These are phyloP conservation scores for Mycosphaerella arachidis DNA, from an alignment of 2,329 filamentous ascomycete genomes.

Conservation along the genomic window DNA sequence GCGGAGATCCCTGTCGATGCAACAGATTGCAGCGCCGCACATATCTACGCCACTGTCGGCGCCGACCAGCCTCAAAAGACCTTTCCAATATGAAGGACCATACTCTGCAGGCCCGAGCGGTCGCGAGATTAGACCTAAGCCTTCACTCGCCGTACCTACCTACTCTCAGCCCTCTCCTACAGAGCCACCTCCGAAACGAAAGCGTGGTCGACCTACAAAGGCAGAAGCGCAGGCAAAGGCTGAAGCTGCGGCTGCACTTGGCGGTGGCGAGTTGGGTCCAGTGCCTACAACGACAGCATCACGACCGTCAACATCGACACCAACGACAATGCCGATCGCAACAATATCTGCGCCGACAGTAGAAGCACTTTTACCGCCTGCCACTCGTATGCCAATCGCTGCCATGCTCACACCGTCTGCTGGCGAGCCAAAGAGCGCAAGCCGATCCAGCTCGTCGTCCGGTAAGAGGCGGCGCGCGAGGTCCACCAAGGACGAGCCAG, in stretches of 20 bases:
- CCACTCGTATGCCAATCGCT: conserved; percentile 33
- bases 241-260: conserved; percentile 30
- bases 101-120: conserved; percentile 32
- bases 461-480: conserved; percentile 30
- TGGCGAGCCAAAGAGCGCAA: conserved; percentile 24
- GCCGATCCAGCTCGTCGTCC: conserved; percentile 29
- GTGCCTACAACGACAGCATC: conserved; percentile 24
- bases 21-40: conserved; percentile 14
- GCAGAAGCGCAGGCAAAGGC: conserved; percentile 44
- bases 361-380: conserved; percentile 13
- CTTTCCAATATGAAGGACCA: conserved; percentile 27
- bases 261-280: conserved; percentile 38
- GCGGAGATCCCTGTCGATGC: conserved; percentile 20
- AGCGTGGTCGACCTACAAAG: conserved; percentile 46
- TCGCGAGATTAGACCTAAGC: conserved; percentile 45
- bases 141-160: conserved; percentile 24
- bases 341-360: background rate
- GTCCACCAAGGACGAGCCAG: conserved; percentile 21
- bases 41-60: conserved; percentile 28
- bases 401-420: conserved; percentile 31
- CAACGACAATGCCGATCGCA: conserved; percentile 5
- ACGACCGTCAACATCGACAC: conserved; percentile 10
- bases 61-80: conserved; percentile 24
- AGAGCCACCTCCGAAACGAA: conserved; percentile 39
- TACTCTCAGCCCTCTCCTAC: conserved; percentile 22